Evolutionary conservation across 257 asterid species (phyloP), one percentile per base, ranked within the genome.

Genomic region (Leptodermis oblonga): DNA sequence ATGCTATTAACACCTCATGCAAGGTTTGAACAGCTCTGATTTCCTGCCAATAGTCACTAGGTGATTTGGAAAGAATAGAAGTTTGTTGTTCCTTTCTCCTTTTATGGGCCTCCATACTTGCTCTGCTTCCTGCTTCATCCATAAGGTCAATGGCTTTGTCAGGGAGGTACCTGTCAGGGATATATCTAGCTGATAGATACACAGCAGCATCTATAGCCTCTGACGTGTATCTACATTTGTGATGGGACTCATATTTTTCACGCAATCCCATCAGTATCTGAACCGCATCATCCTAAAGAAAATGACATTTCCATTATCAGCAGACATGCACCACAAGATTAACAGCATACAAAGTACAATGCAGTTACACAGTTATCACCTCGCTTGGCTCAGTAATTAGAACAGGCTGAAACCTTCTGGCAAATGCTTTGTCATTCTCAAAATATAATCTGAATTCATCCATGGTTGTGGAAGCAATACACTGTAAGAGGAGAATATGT

Each of bases 71-170:
- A 37, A 90, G 96, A 68, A 93, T 67, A 33, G 85, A 82, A 83
- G 83, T 82, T 79, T 72, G 95, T 73, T 80, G 83, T 84, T 84
- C 88, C 88, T 82, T 93, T 75, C 75, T 89, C 81, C 77, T 82
- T 79, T 86, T 93, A 71, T 77, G 87, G 34, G 86, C 83, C 75
- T 86, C 95, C 94, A 93, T 87, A 68, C 90, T 85, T 77, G 99
- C 93, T 86, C 87, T 90, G 78, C 99, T 93, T 79, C 99, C 99
- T 68, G 99, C 99, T 84, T 93, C 99, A 41, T 93, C 99, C 39
- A 93, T 85, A 51, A 93, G 95, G 86, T 93, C 99, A 68, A 93
- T 90, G 36, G 99, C 99, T 79, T 93, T 93, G 78, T 93, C 99
- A 45, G 99, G 99, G 77, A 93, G 97, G 80, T 89, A 81, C 80